Conservation (phyloP, 129 eudicot genomes). For the Dittrichia graveolens region DNA sequence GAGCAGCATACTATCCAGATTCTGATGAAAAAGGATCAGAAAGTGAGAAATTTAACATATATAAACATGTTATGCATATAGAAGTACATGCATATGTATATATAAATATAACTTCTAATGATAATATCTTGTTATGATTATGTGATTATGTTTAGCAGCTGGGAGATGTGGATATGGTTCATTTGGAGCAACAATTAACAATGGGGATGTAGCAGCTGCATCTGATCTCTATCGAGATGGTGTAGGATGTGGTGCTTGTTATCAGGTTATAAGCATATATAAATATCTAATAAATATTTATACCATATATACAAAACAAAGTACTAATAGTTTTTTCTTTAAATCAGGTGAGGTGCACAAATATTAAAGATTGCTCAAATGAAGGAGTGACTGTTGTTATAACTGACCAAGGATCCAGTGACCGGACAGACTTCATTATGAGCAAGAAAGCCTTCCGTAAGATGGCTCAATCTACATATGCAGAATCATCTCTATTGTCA, state of each 20-base stretch:
- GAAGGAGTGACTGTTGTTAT: slow-evolving; percentile 71
- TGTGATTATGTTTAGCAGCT: slow-evolving; percentile 40
- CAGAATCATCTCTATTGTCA: slow-evolving; percentile 52
- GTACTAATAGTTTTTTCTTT: not conserved
- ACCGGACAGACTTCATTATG: slow-evolving; percentile 68
- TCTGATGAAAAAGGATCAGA: slow-evolving; percentile 81
- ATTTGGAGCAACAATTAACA: slow-evolving; percentile 71
- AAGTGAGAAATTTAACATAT: slow-evolving; percentile 47
- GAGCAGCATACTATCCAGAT: slow-evolving; percentile 68
- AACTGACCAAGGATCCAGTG: slow-evolving; percentile 78
- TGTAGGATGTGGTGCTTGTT: slow-evolving; percentile 87
- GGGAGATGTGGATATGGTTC: slow-evolving; percentile 77
- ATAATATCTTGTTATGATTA: slow-evolving; percentile 10
- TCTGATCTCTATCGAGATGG: slow-evolving; percentile 79
- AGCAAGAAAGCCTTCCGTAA: slow-evolving; percentile 66
- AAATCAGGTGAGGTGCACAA: slow-evolving; percentile 68
- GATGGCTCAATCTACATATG: slow-evolving; percentile 67
- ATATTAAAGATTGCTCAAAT: slow-evolving; percentile 63
- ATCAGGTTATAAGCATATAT: slow-evolving; percentile 51
- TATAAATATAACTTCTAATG: not conserved
- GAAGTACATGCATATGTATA: not conserved
- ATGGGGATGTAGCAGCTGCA: slow-evolving; percentile 76
- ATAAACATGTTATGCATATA: not conserved
- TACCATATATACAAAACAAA: not conserved
- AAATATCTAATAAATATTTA: not conserved